Conservation (phyloP, 371 early-diverging fungal species). For the Lichtheimia corymbifera region DNA sequence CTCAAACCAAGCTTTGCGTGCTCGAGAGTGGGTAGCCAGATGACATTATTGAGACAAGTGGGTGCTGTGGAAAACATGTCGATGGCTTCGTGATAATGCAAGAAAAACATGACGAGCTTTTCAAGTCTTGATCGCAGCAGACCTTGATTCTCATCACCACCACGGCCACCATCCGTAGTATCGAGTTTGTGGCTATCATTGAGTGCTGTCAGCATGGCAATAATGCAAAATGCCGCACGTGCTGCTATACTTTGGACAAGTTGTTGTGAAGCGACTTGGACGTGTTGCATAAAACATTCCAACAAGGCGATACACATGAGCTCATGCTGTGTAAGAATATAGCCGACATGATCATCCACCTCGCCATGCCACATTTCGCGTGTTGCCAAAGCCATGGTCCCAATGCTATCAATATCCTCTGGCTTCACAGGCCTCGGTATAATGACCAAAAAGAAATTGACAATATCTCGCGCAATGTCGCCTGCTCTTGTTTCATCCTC, state of each 20-base stretch:
- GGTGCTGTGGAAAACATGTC: slow-evolving; percentile 23
- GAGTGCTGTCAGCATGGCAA: slow-evolving; percentile 17
- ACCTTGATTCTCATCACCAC: neutral
- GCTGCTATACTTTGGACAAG: slow-evolving; percentile 6
- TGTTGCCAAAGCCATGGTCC: neutral
- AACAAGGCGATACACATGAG: slow-evolving; percentile 15
- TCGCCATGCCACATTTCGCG: slow-evolving; percentile 15
- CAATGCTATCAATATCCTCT: slow-evolving; percentile 21
- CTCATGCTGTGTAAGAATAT: slow-evolving; percentile 13
- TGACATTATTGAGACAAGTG: slow-evolving; percentile 14
- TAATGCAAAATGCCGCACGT: slow-evolving; percentile 22
- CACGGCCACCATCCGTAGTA: neutral
- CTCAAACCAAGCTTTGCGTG: slow-evolving; percentile 22
- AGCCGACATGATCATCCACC: slow-evolving; percentile 12
- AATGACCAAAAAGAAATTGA: slow-evolving; percentile 23
- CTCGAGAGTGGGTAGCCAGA: slow-evolving; percentile 33
- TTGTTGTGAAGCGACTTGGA: slow-evolving; percentile 16
- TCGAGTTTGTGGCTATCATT: slow-evolving; percentile 4
- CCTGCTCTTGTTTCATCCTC: neutral
- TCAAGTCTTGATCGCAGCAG: slow-evolving; percentile 17
- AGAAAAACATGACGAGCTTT: slow-evolving; percentile 22
- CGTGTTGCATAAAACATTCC: slow-evolving; percentile 30
- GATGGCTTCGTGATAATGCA: slow-evolving; percentile 30
- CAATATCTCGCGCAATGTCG: slow-evolving; percentile 16
- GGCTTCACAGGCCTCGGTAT: slow-evolving; percentile 17